Base-by-base conservation (phyloP, 306 rosid genomes). In the Vigna unguiculata region DNA sequence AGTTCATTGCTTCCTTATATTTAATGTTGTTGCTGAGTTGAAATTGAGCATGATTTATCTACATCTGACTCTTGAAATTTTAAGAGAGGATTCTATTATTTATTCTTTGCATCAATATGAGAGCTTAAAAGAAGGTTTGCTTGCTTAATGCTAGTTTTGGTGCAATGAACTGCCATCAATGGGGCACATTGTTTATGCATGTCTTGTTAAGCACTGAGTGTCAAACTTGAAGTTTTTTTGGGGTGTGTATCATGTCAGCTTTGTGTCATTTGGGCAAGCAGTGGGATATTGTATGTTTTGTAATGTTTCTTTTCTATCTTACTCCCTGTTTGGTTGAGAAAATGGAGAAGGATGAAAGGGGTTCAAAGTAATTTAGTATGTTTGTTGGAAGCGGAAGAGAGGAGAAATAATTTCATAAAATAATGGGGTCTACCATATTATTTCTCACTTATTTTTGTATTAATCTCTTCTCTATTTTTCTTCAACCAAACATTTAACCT, bases 11-110 rank as follows among this genome's bases (percentile, higher is more conserved):
- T 41, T 38, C 43, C 43, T 9, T 9, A 11, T 41, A 7, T 16
- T 75, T 38, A 47, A 9, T 30, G 36, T 53, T 65, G 20, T 81
- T 21, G 21, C 46, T 21, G 24, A 45, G 65, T 70, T 69, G 72
- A 54, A 46, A 69, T 71, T 41, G 53, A 80, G 74, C 71, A 38
- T 74, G 71, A 20, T 74, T 73, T 80, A 73, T 73, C 46, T 72
- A 63, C 58, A 6, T 28, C 63, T 21, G 45, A 69, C 54, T 28
- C 22, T 77, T 48, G 11, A 25, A 58, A 51, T 15, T 38, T 71
- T 28, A 61, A 22, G 47, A 30, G 24, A 51, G 36, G 24, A 19
- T 72, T 49, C 45, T 52, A 22, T 71, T 10, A 49, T 63, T 30
- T 11, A 66, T 52, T 54, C 34, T 60, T 28, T 36, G 65, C 57